phyloP scores from a whole-genome alignment of 176 grass and related monocot genomes.

The Metroxylon sagu region DNA sequence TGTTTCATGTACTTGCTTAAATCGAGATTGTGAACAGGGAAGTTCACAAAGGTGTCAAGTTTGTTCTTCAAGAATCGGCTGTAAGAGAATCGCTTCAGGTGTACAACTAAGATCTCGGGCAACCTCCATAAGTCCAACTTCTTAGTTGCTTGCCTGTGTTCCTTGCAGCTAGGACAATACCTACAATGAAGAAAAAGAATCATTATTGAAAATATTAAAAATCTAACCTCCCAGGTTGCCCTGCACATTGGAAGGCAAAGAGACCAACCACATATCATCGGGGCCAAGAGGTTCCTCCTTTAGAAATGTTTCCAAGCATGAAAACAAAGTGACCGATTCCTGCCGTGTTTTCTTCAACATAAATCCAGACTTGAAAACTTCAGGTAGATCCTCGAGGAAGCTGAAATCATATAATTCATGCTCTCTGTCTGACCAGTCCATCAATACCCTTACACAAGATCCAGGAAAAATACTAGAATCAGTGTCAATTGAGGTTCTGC shows the following conservation, averaged over 20 bases:
- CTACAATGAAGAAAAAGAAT: conserved; percentile 18
- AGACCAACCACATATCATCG: conserved; percentile 96
- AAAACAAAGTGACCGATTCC: conserved; percentile 85
- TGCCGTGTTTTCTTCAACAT: conserved; percentile 84
- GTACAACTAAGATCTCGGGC: conserved; percentile 93
- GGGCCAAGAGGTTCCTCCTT: conserved; percentile 95
- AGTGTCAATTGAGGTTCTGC: conserved; percentile 32
- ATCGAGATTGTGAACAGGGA: conserved; percentile 70
- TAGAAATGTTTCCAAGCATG: conserved; percentile 87
- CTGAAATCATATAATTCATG: conserved; percentile 57
- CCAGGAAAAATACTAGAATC: conserved; percentile 33
- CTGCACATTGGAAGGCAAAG: conserved; percentile 7
- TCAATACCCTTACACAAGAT: conserved; percentile 41
- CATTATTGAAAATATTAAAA: too few relatives aligned
- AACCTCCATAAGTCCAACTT: conserved; percentile 96
- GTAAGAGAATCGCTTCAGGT: conserved; percentile 97
- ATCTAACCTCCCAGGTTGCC: too few relatives aligned
- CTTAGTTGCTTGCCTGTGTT: conserved; percentile 94
- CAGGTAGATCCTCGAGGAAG: conserved; percentile 73
- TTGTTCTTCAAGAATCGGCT: conserved; percentile 96
- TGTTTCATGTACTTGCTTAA: conserved; percentile 64
- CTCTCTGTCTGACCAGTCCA: conserved; percentile 79
- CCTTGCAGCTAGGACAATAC: conserved; percentile 95
- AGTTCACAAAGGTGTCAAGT: conserved; percentile 94
- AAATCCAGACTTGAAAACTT: conserved; percentile 76